phyloP scores from a whole-genome alignment of 192 early-diverging fungal genomes.

The Coemansia sp. region DNA sequence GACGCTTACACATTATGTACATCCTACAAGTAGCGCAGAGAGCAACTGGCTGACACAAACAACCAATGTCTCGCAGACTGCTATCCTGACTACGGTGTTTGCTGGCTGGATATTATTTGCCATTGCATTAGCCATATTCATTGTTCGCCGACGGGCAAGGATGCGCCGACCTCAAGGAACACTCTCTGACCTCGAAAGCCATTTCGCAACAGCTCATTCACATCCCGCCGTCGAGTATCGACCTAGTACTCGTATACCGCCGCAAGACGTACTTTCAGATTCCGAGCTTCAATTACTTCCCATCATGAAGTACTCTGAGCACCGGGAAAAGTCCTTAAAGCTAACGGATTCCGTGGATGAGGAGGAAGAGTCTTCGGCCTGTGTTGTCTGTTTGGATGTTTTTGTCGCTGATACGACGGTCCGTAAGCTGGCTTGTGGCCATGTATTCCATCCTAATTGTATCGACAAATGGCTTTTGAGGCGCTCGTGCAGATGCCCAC shows the following conservation, averaged over 20 bases:
- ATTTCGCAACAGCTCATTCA: background rate
- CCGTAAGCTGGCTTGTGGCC: slow-evolving; percentile 38
- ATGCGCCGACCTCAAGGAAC: slow-evolving; percentile 1
- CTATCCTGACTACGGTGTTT: slow-evolving; percentile 26
- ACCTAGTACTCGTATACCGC: background rate
- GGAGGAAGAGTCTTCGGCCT: background rate
- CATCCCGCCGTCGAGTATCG: slow-evolving; percentile 12
- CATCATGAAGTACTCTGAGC: slow-evolving; percentile 6
- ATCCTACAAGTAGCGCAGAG: background rate
- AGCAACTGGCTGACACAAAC: slow-evolving; percentile 1
- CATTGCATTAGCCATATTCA: slow-evolving; percentile 8
- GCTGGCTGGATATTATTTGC: slow-evolving; percentile 22
- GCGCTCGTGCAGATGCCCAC: slow-evolving; percentile 48
- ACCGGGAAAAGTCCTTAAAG: background rate
- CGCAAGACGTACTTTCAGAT: slow-evolving; percentile 16
- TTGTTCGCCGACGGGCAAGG: slow-evolving; percentile 15
- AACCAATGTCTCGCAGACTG: slow-evolving; percentile 20
- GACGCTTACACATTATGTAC: background rate
- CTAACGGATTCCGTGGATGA: background rate
- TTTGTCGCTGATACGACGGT: slow-evolving; percentile 24
- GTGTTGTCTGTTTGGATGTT: slow-evolving; percentile 42
- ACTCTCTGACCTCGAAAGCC: slow-evolving; percentile 15
- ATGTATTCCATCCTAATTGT: slow-evolving; percentile 41
- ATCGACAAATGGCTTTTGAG: slow-evolving; percentile 49
- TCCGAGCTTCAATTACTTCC: slow-evolving; percentile 25